Conservation (phyloP, 2,329 filamentous ascomycete genomes). For the Diaporthe longicolla region DNA sequence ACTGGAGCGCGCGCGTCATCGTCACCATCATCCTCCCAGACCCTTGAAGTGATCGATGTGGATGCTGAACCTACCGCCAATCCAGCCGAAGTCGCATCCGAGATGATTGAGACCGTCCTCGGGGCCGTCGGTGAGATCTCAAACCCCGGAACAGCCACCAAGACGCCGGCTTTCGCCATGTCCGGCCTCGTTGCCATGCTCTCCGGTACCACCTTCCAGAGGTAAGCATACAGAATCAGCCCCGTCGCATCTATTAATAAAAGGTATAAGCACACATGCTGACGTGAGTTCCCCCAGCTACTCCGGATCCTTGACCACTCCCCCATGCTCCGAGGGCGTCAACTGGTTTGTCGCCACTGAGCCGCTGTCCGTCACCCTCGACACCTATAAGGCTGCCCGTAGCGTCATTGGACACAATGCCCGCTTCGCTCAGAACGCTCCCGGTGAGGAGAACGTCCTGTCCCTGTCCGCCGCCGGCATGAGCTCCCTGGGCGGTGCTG, state of each 20-base stretch:
- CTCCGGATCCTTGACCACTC: constrained; percentile 63
- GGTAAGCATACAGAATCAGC: constrained; percentile 45
- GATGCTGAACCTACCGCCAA: constrained; percentile 58
- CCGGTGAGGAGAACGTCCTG: constrained; percentile 57
- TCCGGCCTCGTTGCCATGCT: constrained; percentile 57
- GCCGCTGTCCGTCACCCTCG: constrained; percentile 55
- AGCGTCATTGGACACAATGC: constrained; percentile 64
- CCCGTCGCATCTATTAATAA: not conserved
- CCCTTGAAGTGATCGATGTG: constrained; percentile 42
- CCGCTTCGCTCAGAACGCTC: constrained; percentile 60
- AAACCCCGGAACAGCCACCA: constrained; percentile 57
- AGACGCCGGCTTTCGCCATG: constrained; percentile 59
- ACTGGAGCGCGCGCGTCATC: not conserved
- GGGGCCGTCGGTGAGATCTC: constrained; percentile 57
- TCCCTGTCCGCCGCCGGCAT: constrained; percentile 29
- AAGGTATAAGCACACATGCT: not conserved
- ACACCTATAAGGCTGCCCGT: constrained; percentile 56
- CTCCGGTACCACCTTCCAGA: constrained; percentile 56
- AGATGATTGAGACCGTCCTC: constrained; percentile 63
- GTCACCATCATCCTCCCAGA: constrained; percentile 48
- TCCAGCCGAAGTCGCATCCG: constrained; percentile 52
- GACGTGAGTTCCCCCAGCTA: constrained; percentile 50
- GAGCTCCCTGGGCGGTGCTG: constrained; percentile 12
- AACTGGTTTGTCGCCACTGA: constrained; percentile 63
- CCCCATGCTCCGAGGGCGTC: constrained; percentile 64